These are phyloP conservation scores for Micractinium sp. DNA, from an alignment of 139 green algal species.

Conservation along the genomic window DNA sequence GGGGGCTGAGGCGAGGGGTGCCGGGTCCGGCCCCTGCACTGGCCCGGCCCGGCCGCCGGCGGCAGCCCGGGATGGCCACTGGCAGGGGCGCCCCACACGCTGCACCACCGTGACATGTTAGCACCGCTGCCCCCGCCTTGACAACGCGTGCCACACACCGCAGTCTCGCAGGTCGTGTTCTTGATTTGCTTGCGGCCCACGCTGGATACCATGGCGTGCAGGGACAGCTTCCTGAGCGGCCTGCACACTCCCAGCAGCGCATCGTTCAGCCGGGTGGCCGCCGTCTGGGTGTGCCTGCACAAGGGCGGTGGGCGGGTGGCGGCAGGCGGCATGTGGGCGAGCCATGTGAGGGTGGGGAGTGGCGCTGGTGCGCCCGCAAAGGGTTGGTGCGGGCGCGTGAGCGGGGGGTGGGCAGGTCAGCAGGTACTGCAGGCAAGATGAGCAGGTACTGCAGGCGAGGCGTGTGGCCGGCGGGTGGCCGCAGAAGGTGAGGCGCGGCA, in stretches of 20 bases:
- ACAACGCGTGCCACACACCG: neutral
- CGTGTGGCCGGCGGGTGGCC: neutral
- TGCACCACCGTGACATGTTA: neutral
- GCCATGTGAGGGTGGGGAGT: neutral
- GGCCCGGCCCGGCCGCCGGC: too few species aligned
- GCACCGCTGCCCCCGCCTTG: neutral
- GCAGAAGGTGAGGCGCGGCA: too few species aligned
- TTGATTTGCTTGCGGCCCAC: neutral
- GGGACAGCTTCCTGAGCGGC: neutral
- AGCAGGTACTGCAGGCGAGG: neutral
- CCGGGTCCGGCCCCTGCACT: too few species aligned
- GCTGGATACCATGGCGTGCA: neutral
- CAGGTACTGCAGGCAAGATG: too few species aligned
- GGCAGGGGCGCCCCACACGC: neutral
- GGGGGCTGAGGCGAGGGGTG: too few species aligned
- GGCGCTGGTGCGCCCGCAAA: too few species aligned
- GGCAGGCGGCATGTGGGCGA: neutral
- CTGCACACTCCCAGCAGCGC: neutral
- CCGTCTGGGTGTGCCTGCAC: conserved; percentile 11
- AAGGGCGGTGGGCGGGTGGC: neutral
- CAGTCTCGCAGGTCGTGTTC: neutral
- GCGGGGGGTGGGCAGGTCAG: neutral
- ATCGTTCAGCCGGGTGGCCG: conserved; percentile 23
- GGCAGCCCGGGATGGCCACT: too few species aligned
- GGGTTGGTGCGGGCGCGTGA: neutral